Conservation (phyloP, 371 early-diverging fungal genomes). For the Mortierella sp. region DNA sequence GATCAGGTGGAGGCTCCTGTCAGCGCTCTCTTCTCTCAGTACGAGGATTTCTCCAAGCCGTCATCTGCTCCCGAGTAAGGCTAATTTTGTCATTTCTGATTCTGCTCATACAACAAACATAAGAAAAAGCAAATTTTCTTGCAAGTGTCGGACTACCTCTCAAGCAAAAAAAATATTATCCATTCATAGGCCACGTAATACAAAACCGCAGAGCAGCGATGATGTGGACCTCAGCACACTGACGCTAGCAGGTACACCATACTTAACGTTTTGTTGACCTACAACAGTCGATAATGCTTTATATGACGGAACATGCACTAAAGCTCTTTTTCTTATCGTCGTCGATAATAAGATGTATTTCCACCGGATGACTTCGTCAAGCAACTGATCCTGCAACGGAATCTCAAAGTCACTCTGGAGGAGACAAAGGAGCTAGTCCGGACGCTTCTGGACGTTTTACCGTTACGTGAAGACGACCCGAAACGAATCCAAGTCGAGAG, state of each 20-base stretch:
- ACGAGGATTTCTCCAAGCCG: constrained; percentile 16
- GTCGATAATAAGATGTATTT: constrained; percentile 26
- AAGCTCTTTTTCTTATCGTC: no score
- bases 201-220: not conserved
- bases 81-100: not conserved
- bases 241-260: constrained; percentile 19
- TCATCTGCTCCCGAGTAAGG: constrained; percentile 27
- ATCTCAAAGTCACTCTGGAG: constrained; percentile 10
- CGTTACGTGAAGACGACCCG: constrained; percentile 25
- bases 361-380: constrained; percentile 33
- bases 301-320: not conserved
- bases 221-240: constrained; percentile 14
- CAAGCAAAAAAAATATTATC: no score
- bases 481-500: constrained; percentile 32
- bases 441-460: constrained; percentile 18
- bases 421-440: constrained; percentile 24
- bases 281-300: not conserved
- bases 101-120: no score
- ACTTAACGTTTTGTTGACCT: not conserved
- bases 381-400: constrained; percentile 21
- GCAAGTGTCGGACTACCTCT: no score
- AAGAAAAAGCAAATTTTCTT: no score
- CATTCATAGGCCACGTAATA: not conserved
- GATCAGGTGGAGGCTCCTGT: constrained; percentile 23
- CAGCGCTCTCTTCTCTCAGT: constrained; percentile 37